Evolutionary conservation across 2,329 filamentous ascomycete species (phyloP).

Genomic region (Fusarium aywerte): DNA sequence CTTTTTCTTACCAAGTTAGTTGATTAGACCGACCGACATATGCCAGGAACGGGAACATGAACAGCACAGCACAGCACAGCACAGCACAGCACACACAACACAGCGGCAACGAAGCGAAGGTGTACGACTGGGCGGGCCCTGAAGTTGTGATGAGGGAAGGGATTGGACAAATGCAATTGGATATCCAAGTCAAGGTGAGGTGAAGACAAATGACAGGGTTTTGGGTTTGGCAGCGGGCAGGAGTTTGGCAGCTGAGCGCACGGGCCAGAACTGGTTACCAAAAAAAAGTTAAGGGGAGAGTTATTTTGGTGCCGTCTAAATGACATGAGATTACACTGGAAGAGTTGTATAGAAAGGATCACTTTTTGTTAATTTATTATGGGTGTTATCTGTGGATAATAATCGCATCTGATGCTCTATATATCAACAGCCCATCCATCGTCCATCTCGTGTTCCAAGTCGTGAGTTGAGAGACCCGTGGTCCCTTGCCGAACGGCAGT

Average conservation of each 20-base stretch:
- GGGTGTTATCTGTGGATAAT: too few relatives aligned
- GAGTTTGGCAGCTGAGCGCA: conserved; percentile 31
- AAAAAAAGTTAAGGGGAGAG: conserved; percentile 25
- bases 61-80: too few relatives aligned
- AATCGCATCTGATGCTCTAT: too few relatives aligned
- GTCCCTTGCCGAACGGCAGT: conserved; percentile 14
- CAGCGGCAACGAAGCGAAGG: background rate
- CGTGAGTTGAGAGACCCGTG: too few relatives aligned
- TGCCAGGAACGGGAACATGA: conserved; percentile 9
- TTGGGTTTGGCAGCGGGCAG: background rate
- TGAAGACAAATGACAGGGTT: conserved; percentile 24
- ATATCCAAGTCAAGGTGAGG: background rate
- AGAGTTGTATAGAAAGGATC: background rate
- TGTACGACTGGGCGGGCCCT: conserved; percentile 10
- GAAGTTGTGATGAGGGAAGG: conserved; percentile 30
- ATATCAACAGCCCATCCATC: background rate
- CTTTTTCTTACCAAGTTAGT: background rate
- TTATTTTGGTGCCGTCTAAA: background rate
- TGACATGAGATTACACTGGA: background rate
- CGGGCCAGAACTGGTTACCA: conserved; percentile 8
- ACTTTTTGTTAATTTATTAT: too few relatives aligned
- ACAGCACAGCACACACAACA: background rate
- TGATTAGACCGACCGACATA: conserved; percentile 1
- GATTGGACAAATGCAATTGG: conserved; percentile 15
- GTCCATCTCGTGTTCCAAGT: background rate